Evolutionary conservation across 306 rosid species (phyloP).

Genomic region (Vigna reflexopilosa): DNA sequence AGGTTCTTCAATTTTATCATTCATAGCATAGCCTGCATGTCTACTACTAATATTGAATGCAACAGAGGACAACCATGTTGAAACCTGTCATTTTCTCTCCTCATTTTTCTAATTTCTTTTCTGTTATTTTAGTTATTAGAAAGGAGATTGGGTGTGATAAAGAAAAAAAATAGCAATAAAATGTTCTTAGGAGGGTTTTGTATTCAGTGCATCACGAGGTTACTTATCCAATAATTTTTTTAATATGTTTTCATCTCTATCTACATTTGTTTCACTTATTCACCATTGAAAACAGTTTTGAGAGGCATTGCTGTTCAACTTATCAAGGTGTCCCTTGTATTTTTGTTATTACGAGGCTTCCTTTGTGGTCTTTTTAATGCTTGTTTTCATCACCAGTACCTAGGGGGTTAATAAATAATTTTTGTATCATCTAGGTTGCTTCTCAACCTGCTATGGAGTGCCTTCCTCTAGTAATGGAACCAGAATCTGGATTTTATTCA

Average conservation of each 20-base stretch:
- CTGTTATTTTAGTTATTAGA: slow-evolving; percentile 28
- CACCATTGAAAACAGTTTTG: slow-evolving; percentile 16
- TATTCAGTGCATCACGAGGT: slow-evolving; percentile 30
- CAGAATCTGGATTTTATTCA: slow-evolving; percentile 93
- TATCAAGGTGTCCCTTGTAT: neutral
- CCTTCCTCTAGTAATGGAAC: slow-evolving; percentile 97
- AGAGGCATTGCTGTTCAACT: neutral
- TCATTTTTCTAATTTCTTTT: neutral
- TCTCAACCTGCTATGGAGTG: slow-evolving; percentile 99
- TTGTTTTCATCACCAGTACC: slow-evolving; percentile 34
- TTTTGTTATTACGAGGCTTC: slow-evolving; percentile 29
- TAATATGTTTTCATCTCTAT: slow-evolving; percentile 7
- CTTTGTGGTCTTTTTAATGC: slow-evolving; percentile 15
- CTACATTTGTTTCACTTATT: neutral
- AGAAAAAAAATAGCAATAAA: neutral
- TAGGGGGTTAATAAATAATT: slow-evolving; percentile 29
- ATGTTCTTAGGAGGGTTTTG: slow-evolving; percentile 15
- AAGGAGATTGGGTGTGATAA: neutral
- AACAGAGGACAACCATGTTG: neutral
- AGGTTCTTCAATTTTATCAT: neutral
- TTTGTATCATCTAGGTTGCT: slow-evolving; percentile 73
- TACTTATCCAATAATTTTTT: neutral
- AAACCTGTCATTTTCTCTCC: slow-evolving; percentile 3
- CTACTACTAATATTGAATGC: slow-evolving; percentile 16
- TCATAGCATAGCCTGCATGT: neutral